Percentiles rank a stretch among this genome's conserved stretches.
Conservation (phyloP, 371 early-diverging fungal genomes). For the Apophysomyces elegans region DNA sequence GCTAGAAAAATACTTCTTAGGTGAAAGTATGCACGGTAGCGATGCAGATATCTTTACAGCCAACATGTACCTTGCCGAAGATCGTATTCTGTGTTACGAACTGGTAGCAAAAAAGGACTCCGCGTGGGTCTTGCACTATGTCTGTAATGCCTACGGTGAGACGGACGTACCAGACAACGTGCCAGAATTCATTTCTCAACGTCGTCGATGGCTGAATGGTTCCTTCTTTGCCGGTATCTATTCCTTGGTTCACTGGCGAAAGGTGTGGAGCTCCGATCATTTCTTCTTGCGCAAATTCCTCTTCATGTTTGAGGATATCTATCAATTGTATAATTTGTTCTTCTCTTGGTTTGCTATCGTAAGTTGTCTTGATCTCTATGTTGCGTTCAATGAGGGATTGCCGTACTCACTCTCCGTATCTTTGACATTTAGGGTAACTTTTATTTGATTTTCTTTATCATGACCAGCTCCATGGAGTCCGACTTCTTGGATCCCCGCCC, state of each 20-base stretch:
- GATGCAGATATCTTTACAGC: constrained; percentile 68
- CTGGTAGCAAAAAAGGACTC: constrained; percentile 72
- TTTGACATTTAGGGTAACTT: constrained; percentile 60
- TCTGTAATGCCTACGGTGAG: constrained; percentile 70
- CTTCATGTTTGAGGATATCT: constrained; percentile 66
- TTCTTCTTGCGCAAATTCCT: constrained; percentile 60
- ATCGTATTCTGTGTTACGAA: constrained; percentile 90
- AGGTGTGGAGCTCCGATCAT: constrained; percentile 65
- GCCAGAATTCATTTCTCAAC: constrained; percentile 81
- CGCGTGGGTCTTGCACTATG: constrained; percentile 68
- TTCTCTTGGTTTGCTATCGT: constrained; percentile 78
- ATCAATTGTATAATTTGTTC: constrained; percentile 58
- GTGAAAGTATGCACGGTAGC: constrained; percentile 66
- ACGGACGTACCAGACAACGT: constrained; percentile 82
- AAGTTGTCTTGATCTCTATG: constrained; percentile 21
- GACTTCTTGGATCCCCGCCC: constrained; percentile 31
- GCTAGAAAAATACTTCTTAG: constrained; percentile 78
- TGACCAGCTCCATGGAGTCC: constrained; percentile 48
- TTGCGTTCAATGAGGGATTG: neutral
- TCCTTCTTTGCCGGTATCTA: constrained; percentile 70
- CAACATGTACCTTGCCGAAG: constrained; percentile 84
- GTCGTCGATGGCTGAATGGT: constrained; percentile 89
- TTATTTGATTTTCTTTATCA: constrained; percentile 73
- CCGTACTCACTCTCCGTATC: neutral
- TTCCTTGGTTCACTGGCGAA: constrained; percentile 54